phyloP scores from a whole-genome alignment of 129 eudicot species.

The Chrysanthemum makinoi region DNA sequence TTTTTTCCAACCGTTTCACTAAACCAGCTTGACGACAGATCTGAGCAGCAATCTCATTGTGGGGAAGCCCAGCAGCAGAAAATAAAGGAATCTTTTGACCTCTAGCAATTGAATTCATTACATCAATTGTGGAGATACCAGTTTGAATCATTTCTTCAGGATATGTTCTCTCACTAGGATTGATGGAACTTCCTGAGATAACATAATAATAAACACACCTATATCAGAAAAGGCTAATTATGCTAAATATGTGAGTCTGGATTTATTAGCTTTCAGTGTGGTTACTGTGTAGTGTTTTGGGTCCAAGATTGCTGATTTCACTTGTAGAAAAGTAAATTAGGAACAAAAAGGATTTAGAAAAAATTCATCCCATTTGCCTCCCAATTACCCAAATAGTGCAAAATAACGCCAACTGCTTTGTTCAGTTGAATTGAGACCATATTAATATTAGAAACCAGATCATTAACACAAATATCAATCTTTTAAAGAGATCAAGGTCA shows the following conservation, averaged over 20 bases:
- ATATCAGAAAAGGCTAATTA: constrained; percentile 12
- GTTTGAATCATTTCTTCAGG: constrained; percentile 99
- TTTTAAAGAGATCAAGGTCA: no score
- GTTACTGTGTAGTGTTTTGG: not conserved
- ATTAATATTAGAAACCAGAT: no score
- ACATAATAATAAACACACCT: constrained; percentile 17
- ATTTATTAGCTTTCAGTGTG: not conserved
- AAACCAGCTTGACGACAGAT: constrained; percentile 99
- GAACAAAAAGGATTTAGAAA: not conserved
- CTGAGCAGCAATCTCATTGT: constrained; percentile 99
- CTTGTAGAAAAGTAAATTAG: not conserved
- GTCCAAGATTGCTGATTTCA: not conserved
- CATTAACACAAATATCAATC: no score
- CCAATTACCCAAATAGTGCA: no score
- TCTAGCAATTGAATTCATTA: constrained; percentile 98
- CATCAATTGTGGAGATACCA: constrained; percentile 97
- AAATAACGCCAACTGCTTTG: no score
- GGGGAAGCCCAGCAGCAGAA: constrained; percentile 99
- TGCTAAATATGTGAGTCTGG: not conserved
- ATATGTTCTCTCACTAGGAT: constrained; percentile 97
- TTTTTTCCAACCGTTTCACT: constrained; percentile 91
- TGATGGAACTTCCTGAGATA: constrained; percentile 87
- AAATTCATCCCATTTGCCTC: not conserved
- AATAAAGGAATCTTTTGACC: constrained; percentile 98
- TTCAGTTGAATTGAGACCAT: no score